Conservation (phyloP, 352 stramenopile species). For the Phytophthora pluvialis region DNA sequence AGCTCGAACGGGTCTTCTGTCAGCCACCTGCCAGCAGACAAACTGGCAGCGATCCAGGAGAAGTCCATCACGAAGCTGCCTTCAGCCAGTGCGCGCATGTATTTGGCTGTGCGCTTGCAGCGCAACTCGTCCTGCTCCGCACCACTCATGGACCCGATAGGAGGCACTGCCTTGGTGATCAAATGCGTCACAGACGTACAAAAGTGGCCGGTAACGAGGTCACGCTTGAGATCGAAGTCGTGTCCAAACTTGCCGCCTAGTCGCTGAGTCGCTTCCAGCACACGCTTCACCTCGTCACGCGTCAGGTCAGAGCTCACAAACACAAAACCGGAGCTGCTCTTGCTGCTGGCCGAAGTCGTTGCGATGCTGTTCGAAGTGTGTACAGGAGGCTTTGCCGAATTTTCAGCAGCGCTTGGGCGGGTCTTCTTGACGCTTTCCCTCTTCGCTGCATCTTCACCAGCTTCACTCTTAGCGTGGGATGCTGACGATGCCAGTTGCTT, state of each 20-base stretch:
- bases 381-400: constrained; percentile 20
- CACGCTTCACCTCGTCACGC: constrained; percentile 54
- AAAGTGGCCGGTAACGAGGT: constrained; percentile 45
- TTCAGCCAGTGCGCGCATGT: constrained; percentile 84
- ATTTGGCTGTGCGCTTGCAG: constrained; percentile 87
- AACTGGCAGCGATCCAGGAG: constrained; percentile 75
- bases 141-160: constrained; percentile 18
- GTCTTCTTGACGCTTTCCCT: background rate
- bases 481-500: constrained; percentile 10
- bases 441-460: background rate
- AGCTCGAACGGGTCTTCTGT: constrained; percentile 79
- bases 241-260: constrained; percentile 77
- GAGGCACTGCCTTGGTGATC: constrained; percentile 67
- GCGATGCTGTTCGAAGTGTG: constrained; percentile 21
- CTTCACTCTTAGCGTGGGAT: constrained; percentile 9
- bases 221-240: constrained; percentile 71
- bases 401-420: constrained; percentile 4
- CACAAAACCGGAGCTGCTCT: constrained; percentile 41
- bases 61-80: constrained; percentile 80
- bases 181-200: constrained; percentile 76
- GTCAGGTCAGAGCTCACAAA: constrained; percentile 71
- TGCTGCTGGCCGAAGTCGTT: background rate
- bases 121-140: constrained; percentile 35
- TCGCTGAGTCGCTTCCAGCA: constrained; percentile 61
- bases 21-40: constrained; percentile 67